Base-by-base conservation (phyloP, 2,329 filamentous ascomycete genomes). In the Talaromyces sp. region DNA sequence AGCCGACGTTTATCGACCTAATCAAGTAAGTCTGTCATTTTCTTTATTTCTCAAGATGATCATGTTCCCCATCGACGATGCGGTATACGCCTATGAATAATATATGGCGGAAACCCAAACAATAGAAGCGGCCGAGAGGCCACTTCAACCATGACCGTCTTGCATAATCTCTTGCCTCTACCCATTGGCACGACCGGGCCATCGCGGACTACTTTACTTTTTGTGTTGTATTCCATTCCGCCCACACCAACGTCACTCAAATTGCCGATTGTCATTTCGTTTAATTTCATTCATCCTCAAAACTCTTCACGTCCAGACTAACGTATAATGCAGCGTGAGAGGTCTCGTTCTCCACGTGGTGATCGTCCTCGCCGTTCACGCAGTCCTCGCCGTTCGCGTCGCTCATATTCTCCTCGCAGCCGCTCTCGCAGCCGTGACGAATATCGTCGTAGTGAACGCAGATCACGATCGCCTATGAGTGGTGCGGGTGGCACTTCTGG, bases 381-480 rank as follows among this genome's bases (percentile, higher is more conserved):
- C 79, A 96, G 91, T 81, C 91, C 89, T 70, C 86, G 87, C 74
- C 87, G 85, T 73, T 86, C 84, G 73, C 89, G 90, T 73, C 88
- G 90, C 69, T 93, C 90, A 58, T 92, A 90, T 75, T 91, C 89
- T 75, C 91, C 89, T 65, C 88, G 89, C 72, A 90, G 87, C 80
- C 88, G 90, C 76, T 93, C 90, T 76, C 85, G 86, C 72, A 92
- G 89, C 77, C 84, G 89, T 78, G 88, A 90, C 82, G 88, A 91
- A 69, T 90, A 90, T 75, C 89, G 90, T 74, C 87, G 88, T 77
- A 84, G 82, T 73, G 88, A 87, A 75, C 85, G 89, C 84, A 83
- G 90, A 77, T 92, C 89, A 77, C 90, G 91, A 76, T 95, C 90
- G 78, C 92, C 92, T 80, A 93, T 96, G 88, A 90, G 88, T 82